phyloP scores from a whole-genome alignment of 202 grass and related monocot species.

The Carex arenaria region DNA sequence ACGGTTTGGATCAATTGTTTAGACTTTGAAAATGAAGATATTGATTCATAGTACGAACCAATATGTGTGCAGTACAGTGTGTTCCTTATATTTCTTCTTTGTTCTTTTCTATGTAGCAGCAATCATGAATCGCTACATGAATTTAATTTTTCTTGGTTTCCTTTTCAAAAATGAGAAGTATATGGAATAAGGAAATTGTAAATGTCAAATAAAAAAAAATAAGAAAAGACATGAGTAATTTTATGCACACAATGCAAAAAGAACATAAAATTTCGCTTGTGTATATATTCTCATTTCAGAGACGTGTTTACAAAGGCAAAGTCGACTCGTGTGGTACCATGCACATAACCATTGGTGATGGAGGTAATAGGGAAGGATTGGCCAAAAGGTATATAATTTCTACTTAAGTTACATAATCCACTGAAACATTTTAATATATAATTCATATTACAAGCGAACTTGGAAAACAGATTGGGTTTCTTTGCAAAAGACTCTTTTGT shows the following conservation, averaged over 20 bases:
- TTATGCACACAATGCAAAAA: neutral
- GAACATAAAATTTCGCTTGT: neutral
- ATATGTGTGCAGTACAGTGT: neutral
- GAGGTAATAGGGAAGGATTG: slow-evolving; percentile 90
- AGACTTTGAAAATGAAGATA: no score
- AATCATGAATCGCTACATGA: no score
- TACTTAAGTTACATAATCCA: neutral
- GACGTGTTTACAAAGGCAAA: slow-evolving; percentile 56
- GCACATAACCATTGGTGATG: slow-evolving; percentile 94
- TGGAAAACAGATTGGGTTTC: neutral
- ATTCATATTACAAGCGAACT: neutral
- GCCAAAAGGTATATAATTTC: slow-evolving; percentile 46
- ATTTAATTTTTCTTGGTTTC: no score
- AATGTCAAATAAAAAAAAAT: neutral
- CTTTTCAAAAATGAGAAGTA: neutral
- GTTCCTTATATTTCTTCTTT: neutral
- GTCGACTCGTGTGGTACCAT: slow-evolving; percentile 68
- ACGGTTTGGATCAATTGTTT: no score
- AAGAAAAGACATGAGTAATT: neutral
- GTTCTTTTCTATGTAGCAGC: neutral
- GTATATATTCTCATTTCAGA: slow-evolving; percentile 27
- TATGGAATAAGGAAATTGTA: neutral
- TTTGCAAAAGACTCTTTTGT: neutral
- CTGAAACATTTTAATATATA: neutral
- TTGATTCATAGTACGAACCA: no score